A percentile compares a stretch with the other conserved stretches of the same genome.
These are phyloP conservation scores for Mesembryanthemum crystallinum DNA, from an alignment of 148 eudicot genomes.

Conservation along the genomic window DNA sequence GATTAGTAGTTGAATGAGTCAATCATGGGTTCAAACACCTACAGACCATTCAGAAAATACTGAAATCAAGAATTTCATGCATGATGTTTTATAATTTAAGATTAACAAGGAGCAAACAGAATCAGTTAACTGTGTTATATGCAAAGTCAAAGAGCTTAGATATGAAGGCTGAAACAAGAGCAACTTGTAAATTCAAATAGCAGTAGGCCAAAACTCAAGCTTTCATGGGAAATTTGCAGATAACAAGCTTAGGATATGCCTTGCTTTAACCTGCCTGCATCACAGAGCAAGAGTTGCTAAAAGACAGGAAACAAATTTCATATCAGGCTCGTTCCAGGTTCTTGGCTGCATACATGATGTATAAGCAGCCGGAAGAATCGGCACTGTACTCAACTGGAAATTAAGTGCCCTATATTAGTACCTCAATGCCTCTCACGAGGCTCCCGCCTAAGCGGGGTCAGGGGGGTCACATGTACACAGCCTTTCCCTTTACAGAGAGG, in stretches of 20 bases:
- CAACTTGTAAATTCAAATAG: neutral
- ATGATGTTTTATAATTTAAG: neutral
- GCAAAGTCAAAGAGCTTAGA: neutral
- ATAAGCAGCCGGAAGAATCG: neutral
- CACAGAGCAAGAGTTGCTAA: neutral
- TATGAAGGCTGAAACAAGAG: neutral
- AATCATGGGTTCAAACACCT: neutral
- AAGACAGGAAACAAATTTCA: neutral
- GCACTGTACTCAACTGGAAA: neutral
- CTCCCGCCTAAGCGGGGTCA: too few species aligned
- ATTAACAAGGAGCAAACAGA: neutral
- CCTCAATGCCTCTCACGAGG: too few species aligned
- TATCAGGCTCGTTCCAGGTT: neutral
- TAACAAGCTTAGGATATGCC: neutral
- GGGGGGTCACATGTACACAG: too few species aligned
- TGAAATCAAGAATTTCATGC: neutral
- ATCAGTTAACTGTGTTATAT: neutral
- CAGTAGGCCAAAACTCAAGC: neutral
- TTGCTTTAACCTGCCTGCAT: neutral
- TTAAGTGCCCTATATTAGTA: neutral
- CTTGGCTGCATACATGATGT: neutral
- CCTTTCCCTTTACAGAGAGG: too few species aligned
- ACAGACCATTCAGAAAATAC: neutral
- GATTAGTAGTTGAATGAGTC: constrained; percentile 9
- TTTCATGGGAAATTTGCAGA: neutral